phyloP scores from a whole-genome alignment of 169 alveolate genomes.

The Plasmodium relictum region DNA sequence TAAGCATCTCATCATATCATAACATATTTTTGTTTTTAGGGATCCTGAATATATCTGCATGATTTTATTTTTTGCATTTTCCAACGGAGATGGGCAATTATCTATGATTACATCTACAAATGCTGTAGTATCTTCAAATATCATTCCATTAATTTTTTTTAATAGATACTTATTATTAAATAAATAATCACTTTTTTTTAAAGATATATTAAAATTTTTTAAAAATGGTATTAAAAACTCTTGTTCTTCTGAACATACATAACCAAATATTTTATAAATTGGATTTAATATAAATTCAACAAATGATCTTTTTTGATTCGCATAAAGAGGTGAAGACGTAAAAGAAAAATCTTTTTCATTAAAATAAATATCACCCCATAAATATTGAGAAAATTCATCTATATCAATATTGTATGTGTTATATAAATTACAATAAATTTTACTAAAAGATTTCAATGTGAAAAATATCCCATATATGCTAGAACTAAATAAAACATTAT shows the following conservation, averaged over 20 bases:
- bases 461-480: constrained; percentile 94
- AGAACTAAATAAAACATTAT: constrained; percentile 97
- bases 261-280: constrained; percentile 96
- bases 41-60: constrained; percentile 89
- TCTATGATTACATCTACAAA: constrained; percentile 92
- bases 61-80: constrained; percentile 83
- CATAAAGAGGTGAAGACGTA: constrained; percentile 82
- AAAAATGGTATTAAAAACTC: constrained; percentile 93
- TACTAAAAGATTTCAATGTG: constrained; percentile 95
- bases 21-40: constrained; percentile 75
- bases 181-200: constrained; percentile 64
- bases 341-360: constrained; percentile 87
- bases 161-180: constrained; percentile 77
- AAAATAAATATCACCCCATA: constrained; percentile 94
- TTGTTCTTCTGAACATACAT: constrained; percentile 96
- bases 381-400: constrained; percentile 86
- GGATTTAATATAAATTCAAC: constrained; percentile 98
- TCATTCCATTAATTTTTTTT: constrained; percentile 77
- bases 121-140: constrained; percentile 87
- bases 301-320: constrained; percentile 93
- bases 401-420: constrained; percentile 81
- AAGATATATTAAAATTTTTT: constrained; percentile 81
- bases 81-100: constrained; percentile 81
- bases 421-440: constrained; percentile 86
- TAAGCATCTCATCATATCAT: constrained; percentile 76